Conservation (phyloP, 140 eudicot species). For the Flaveria floridana region DNA sequence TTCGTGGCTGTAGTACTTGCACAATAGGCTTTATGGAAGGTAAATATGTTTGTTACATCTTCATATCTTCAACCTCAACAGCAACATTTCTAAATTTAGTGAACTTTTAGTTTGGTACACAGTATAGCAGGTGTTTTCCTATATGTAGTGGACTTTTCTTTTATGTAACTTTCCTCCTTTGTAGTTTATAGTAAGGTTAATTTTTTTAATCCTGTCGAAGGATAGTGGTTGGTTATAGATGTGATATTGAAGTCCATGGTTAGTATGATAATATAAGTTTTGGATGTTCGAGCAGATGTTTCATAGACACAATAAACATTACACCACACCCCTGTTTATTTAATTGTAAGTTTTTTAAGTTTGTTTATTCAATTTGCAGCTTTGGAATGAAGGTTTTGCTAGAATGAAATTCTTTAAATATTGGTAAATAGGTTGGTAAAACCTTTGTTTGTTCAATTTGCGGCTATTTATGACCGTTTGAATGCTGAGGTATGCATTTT, state of each 20-base stretch:
- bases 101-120: background rate
- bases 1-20: background rate
- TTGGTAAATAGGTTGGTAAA: background rate
- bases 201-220: background rate
- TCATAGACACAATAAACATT: background rate
- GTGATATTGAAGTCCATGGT: background rate
- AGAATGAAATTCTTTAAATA: background rate
- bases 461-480: background rate
- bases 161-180: background rate
- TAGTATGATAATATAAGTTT: background rate
- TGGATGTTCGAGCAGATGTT: background rate
- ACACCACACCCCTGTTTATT: background rate
- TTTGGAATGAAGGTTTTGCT: background rate
- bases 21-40: background rate
- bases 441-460: background rate
- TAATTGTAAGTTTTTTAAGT: background rate
- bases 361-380: no score
- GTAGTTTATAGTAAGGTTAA: background rate
- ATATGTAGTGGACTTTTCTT: background rate
- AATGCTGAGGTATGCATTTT: background rate
- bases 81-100: background rate
- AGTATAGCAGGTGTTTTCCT: background rate
- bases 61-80: background rate
- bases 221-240: background rate
- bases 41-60: background rate